Base-by-base conservation (phyloP, 352 stramenopile genomes). In the Phytophthora citricola region DNA sequence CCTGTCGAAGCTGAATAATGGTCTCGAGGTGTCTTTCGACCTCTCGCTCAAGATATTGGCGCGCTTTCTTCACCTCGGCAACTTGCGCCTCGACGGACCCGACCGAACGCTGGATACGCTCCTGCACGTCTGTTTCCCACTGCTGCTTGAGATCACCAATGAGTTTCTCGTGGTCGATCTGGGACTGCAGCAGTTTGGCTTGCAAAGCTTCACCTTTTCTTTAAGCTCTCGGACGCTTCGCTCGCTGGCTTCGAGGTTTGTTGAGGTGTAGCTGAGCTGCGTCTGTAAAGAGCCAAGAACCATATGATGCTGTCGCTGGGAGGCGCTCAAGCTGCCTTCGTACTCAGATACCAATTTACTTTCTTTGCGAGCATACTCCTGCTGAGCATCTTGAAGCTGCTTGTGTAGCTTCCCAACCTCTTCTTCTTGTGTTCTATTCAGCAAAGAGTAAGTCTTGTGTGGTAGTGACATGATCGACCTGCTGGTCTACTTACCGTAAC, bases 1-100 rank as follows among this genome's bases (percentile, higher is more conserved):
- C 81, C 40, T 93, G 71, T 1, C 83, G 78, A 3, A 94, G 60
- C 17, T 71, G 55, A 12, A 82, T 52, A 50, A 91, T 81, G 2
- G 67, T 81, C n/a, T 78, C 60, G 26, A 83, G 50, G 45, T 90
- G 81, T 47, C 81, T 89, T 55, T 87, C 82, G 1, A 92, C 78
- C 40, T 93, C 84, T 20, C 69, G 69, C 54, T 94, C 83, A 20
- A 93, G 63, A 41, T 83, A 65, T 32, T 84, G 41, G 1, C 86
- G 77, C 2, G 68, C 75, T 43, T 86, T 83, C 53, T 89, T 89
- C 56, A 92, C 76, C 15, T 90, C 87, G 0, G 76, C 78, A 4
- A 93, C 64, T 65, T 94, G 85, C 3, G 64, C 71, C 58, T 93
- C 81, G 5, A 94, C 75, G 0, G 70, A 73, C 1, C 66, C 61